These are phyloP conservation scores for Kodamaea hsintzibuensis DNA, from an alignment of 805 yeast genomes.

Conservation along the genomic window DNA sequence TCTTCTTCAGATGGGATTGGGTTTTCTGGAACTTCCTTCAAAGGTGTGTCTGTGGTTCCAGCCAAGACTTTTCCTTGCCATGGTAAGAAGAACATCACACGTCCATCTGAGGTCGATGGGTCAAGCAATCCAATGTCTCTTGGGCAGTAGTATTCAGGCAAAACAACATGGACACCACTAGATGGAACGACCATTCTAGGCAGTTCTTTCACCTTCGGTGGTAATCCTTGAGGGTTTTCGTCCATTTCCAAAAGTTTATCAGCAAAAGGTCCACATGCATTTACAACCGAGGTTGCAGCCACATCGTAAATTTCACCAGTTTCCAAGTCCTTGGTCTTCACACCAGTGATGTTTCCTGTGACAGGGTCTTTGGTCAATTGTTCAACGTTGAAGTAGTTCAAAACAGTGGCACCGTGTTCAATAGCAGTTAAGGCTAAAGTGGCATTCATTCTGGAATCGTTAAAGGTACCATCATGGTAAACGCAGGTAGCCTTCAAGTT, in stretches of 20 bases:
- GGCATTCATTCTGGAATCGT: slow-evolving; percentile 88
- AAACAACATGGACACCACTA: slow-evolving; percentile 87
- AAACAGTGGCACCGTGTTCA: slow-evolving; percentile 83
- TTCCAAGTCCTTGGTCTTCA: slow-evolving; percentile 69
- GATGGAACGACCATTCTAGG: slow-evolving; percentile 92
- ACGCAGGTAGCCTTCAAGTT: slow-evolving; percentile 87
- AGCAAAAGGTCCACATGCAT: slow-evolving; percentile 94
- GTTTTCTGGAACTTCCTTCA: slow-evolving; percentile 64
- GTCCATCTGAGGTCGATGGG: slow-evolving; percentile 90
- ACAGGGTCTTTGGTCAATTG: slow-evolving; percentile 64
- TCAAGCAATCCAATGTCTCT: slow-evolving; percentile 84
- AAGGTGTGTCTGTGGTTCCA: slow-evolving; percentile 93
- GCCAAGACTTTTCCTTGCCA: slow-evolving; percentile 98
- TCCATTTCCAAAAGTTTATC: slow-evolving; percentile 88
- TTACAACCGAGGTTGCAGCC: slow-evolving; percentile 72
- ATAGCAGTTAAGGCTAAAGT: slow-evolving; percentile 84
- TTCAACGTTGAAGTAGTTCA: slow-evolving; percentile 82
- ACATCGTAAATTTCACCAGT: slow-evolving; percentile 63
- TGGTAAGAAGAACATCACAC: slow-evolving; percentile 95
- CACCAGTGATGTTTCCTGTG: slow-evolving; percentile 67
- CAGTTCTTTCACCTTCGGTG: slow-evolving; percentile 49
- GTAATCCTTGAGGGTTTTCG: slow-evolving; percentile 61
- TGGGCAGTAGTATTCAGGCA: slow-evolving; percentile 93
- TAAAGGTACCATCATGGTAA: slow-evolving; percentile 93
- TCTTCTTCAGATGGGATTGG: slow-evolving; percentile 90